Base-by-base conservation (phyloP, 495 filamentous ascomycete species). In the Aspergillus cristatus region DNA sequence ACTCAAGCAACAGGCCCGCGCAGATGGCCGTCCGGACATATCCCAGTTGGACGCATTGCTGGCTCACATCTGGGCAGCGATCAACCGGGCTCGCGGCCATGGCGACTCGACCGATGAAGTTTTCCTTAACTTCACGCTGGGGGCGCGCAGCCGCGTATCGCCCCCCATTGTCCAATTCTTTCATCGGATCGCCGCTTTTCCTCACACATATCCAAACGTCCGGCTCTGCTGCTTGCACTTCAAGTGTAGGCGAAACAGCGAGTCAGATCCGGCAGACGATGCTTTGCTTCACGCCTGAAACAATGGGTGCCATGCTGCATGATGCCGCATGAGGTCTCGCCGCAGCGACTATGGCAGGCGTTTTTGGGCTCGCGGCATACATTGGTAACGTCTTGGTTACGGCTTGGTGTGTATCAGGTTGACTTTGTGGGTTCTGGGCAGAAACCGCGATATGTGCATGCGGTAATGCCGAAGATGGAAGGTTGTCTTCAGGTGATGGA, bases 351-450 rank as follows among this genome's bases (percentile, higher is more conserved):
- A 18, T 64, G 62, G 62, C 53, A 55, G 18, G 49, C 49, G 6
- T 67, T 64, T 40, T 35, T 63, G 7, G 63, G 62, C 18, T 42
- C 41, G 14, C 34, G 50, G 32, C 60, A 66, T 47, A 39, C 52
- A 1, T 22, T 65, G 5, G 44, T 60, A n/a, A 66, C 64, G 6
- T 62, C 54, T 0, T 68, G 64, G 64, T 38, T 60, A 2, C 48
- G 58, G 29, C 42, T 49, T 10, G 46, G 44, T n/a, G 53, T 56
- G 17, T 54, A 58, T 16, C 51, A 66, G 35, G 59, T 65, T 3
- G 51, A 62, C 30, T 66, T 68, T 44, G 48, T 41, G 20, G 46
- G 35, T 7, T 47, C 29, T 0, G 31, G 37, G 1, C 20, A 28
- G 5, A 26, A 29, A 7, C 48, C 55, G 36, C 47, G 52, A 14